Evolutionary conservation across 1,284 basidiomycete genomes (phyloP), one percentile per base, ranked within the genome.

Genomic region (Nidula niveotomentosa): DNA sequence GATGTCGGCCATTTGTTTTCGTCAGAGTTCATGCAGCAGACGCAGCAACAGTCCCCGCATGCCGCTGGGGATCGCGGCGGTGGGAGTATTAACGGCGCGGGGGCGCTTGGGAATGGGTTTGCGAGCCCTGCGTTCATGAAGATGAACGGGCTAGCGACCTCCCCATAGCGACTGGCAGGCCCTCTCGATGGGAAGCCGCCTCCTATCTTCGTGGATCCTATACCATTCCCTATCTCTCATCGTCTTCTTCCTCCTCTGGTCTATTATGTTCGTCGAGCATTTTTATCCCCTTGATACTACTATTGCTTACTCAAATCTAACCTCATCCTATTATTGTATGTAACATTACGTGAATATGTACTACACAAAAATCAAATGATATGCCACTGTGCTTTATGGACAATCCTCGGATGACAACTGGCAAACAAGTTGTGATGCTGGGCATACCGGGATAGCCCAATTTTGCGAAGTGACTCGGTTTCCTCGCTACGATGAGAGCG

Each of bases 1-100:
- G 75, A 74, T 57, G 69, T 72, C 18, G 64, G 66, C 49, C 66
- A 71, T 37, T 60, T 76, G 51, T 75, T 72, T 58, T 62, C 69
- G 15, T 55, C 68, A 3, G 72, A 71, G 36, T 73, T 68, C 52
- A 58, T 69, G 58, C 62, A 64, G 43, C 57, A 46, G 18, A 63
- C 61, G 41, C 55, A 53, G 45, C 58, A 62, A 51, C 52, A 54
- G 45, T 57, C 53, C 23, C 54, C 59, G 34, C 51, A 53, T 46
- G 17, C 18, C 44, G 46, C 51, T 15, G 58, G 59, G 41, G 48
- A 55, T 49, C 50, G 54, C 18, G 49, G 55, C 30, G 35, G 53
- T 37, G 17, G 55, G 49, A 18, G 54, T 57, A 52, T 54, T 56
- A 54, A 36, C 56, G 51, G 33, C 64, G n/a, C 18, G 18, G 10